Evolutionary conservation across 768 basidiomycete species (phyloP).

Genomic region (Agrocybe chaxingu): DNA sequence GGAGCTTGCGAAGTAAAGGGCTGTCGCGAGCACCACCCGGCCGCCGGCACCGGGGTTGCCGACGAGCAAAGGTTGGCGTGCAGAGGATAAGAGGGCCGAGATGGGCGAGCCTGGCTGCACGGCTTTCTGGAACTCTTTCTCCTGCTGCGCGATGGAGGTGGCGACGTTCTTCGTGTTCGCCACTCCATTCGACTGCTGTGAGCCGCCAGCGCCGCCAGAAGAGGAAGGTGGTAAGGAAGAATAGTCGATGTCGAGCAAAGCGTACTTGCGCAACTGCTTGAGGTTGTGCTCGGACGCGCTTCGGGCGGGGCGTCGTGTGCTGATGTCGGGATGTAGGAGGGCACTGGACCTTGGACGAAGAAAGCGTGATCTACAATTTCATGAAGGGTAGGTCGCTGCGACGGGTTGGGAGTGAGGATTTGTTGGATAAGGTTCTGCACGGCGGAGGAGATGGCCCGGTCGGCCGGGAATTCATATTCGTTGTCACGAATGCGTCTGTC

Average conservation of each 20-base stretch:
- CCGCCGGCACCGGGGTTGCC: constrained; percentile 27
- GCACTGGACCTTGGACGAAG: constrained; percentile 80
- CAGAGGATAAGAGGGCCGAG: constrained; percentile 84
- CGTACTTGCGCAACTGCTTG: constrained; percentile 56
- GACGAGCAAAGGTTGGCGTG: constrained; percentile 83
- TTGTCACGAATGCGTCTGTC: constrained; percentile 88
- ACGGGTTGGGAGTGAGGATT: constrained; percentile 85
- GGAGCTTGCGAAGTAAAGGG: constrained; percentile 47
- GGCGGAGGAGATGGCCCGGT: constrained; percentile 66
- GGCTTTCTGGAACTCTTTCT: constrained; percentile 95
- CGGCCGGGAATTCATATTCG: constrained; percentile 86
- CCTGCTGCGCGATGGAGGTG: constrained; percentile 75
- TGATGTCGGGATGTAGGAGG: constrained; percentile 73
- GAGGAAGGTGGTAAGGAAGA: constrained; percentile 17
- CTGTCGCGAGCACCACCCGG: constrained; percentile 21
- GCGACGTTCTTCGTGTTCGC: constrained; percentile 40
- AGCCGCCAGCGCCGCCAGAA: neutral
- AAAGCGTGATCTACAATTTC: constrained; percentile 84
- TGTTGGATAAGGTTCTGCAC: constrained; percentile 75
- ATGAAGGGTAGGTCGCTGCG: constrained; percentile 75
- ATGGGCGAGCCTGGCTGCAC: constrained; percentile 96
- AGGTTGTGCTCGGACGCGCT: constrained; percentile 68
- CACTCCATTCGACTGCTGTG: neutral
- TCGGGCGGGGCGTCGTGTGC: constrained; percentile 76
- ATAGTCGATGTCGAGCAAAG: constrained; percentile 65